Conservation (phyloP, 1,284 basidiomycete species). For the Golubevia sp. region DNA sequence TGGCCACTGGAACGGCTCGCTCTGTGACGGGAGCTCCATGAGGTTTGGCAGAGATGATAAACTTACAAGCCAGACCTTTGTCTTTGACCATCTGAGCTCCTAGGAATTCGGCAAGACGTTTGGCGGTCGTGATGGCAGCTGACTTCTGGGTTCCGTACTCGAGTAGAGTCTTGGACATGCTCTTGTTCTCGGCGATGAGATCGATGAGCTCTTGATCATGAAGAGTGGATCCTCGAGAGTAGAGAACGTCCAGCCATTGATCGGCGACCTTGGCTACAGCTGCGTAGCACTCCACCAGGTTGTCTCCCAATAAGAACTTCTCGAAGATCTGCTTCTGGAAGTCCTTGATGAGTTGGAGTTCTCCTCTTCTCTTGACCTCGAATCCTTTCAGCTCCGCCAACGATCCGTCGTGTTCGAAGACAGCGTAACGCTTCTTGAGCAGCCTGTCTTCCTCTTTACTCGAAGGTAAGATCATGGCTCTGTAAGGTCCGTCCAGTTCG, state of each 20-base stretch:
- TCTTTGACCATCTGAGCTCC: conserved; percentile 61
- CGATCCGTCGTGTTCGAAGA: conserved; percentile 58
- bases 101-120: conserved; percentile 56
- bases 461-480: conserved; percentile 60
- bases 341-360: conserved; percentile 61
- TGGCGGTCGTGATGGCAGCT: conserved; percentile 59
- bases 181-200: conserved; percentile 61
- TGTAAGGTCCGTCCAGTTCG: conserved; percentile 60
- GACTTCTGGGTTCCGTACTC: conserved; percentile 60
- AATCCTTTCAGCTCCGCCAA: conserved; percentile 60
- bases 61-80: conserved; percentile 60
- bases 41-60: conserved; percentile 59
- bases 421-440: conserved; percentile 61
- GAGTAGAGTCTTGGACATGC: conserved; percentile 57
- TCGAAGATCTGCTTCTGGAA: conserved; percentile 61
- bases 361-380: conserved; percentile 59
- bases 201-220: conserved; percentile 60
- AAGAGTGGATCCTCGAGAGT: conserved; percentile 51
- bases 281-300: conserved; percentile 55
- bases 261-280: conserved; percentile 58
- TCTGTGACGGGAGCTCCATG: conserved; percentile 60
- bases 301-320: conserved; percentile 55
- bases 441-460: conserved; percentile 61
- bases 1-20: conserved; percentile 56
- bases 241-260: conserved; percentile 60